phyloP scores from a whole-genome alignment of 257 asterid species.

The Solanum dulcamara region DNA sequence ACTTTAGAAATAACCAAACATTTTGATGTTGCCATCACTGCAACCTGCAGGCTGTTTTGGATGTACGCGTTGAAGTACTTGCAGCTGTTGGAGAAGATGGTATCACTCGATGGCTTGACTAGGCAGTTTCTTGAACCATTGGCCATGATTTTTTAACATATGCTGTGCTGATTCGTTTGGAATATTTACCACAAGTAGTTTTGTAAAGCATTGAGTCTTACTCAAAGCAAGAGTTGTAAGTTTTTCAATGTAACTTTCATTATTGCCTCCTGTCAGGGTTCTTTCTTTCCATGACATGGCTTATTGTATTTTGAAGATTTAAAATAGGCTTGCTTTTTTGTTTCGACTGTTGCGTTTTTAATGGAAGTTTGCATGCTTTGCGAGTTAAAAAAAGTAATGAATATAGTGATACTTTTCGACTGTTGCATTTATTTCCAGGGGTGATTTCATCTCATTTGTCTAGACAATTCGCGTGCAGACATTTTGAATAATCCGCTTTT shows the following conservation, averaged over 20 bases:
- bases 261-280: background rate
- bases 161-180: background rate
- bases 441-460: background rate
- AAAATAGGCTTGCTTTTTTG: background rate
- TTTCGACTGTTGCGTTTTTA: background rate
- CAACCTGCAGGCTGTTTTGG: conserved; percentile 66
- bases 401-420: background rate
- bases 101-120: conserved; percentile 92
- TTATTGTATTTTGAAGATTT: background rate
- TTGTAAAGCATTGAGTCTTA: background rate
- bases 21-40: background rate
- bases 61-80: conserved; percentile 74
- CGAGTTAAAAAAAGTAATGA: background rate
- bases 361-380: background rate
- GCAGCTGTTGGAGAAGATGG: conserved; percentile 97
- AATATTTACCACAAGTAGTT: conserved; percentile 1
- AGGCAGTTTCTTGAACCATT: conserved; percentile 6
- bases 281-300: background rate
- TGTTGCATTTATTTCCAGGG: background rate
- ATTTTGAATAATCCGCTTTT: background rate
- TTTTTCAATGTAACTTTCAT: background rate
- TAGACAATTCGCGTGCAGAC: background rate
- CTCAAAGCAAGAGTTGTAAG: background rate
- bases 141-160: background rate
- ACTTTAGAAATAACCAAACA: background rate